phyloP scores from a whole-genome alignment of 129 eudicot genomes.

The Flaveria trinervia region DNA sequence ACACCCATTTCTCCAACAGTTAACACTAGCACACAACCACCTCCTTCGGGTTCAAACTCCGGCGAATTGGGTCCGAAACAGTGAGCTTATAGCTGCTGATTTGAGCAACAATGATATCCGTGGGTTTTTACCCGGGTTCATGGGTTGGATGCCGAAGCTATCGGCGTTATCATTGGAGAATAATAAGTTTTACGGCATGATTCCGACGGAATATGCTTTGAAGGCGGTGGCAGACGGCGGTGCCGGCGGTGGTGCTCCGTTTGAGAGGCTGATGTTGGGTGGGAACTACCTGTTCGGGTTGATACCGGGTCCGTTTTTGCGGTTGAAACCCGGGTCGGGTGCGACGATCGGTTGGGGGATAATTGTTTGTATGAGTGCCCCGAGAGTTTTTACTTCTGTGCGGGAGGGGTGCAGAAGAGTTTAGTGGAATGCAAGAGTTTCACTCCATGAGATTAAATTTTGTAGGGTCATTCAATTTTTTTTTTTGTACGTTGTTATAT shows the following conservation, averaged over 20 bases:
- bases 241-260: constrained; percentile 44
- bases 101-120: constrained; percentile 60
- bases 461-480: not conserved
- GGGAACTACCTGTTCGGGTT: constrained; percentile 86
- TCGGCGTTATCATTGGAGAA: constrained; percentile 74
- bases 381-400: constrained; percentile 56
- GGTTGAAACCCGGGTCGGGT: constrained; percentile 57
- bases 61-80: constrained; percentile 29
- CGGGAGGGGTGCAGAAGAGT: constrained; percentile 75
- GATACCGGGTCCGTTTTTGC: constrained; percentile 79
- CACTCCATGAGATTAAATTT: constrained; percentile 45
- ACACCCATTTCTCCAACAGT: constrained; percentile 70
- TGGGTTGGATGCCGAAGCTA: constrained; percentile 75
- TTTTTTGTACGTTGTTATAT: not conserved
- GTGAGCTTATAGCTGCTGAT: constrained; percentile 71
- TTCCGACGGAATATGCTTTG: constrained; percentile 68
- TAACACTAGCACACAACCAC: constrained; percentile 56
- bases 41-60: constrained; percentile 52
- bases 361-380: constrained; percentile 87
- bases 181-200: constrained; percentile 70
- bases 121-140: constrained; percentile 78
- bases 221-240: constrained; percentile 45
- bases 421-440: constrained; percentile 58
- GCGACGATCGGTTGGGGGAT: constrained; percentile 60
- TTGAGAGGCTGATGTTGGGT: constrained; percentile 80